A percentile compares a stretch with the other conserved stretches of the same genome.
phyloP scores from a whole-genome alignment of 2,329 filamentous ascomycete genomes.

The Pyricularia sp. region DNA sequence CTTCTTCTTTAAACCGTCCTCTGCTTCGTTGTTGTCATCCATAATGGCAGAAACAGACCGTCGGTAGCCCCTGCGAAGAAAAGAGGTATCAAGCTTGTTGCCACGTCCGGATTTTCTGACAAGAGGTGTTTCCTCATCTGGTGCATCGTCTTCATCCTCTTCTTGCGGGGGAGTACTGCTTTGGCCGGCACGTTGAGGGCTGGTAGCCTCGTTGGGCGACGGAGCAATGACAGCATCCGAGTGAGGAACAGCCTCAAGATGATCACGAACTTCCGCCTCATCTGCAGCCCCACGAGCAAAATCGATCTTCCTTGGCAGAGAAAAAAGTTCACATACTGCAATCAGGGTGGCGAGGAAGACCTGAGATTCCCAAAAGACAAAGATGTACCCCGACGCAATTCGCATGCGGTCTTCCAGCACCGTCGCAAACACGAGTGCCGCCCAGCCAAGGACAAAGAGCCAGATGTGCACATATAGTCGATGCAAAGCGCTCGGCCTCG shows the following conservation, averaged over 20 bases:
- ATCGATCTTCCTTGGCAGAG: constrained; percentile 55
- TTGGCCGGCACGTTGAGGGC: not conserved
- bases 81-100: constrained; percentile 28
- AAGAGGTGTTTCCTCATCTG: constrained; percentile 41
- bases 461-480: constrained; percentile 71
- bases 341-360: constrained; percentile 64
- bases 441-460: constrained; percentile 68
- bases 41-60: constrained; percentile 27
- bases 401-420: constrained; percentile 64
- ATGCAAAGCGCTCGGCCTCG: constrained; percentile 75
- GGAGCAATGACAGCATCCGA: constrained; percentile 25
- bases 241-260: constrained; percentile 16
- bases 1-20: constrained; percentile 18
- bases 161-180: constrained; percentile 7
- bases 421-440: constrained; percentile 56
- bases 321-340: constrained; percentile 68
- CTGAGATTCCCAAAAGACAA: constrained; percentile 67
- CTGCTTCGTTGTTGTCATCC: constrained; percentile 10
- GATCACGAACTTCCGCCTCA: constrained; percentile 30
- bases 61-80: constrained; percentile 39
- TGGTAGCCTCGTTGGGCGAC: constrained; percentile 21
- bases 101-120: constrained; percentile 12
- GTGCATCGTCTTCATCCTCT: constrained; percentile 22
- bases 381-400: constrained; percentile 64
- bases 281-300: constrained; percentile 49